phyloP scores from a whole-genome alignment of 805 yeast species.

The Lachancea sp. region DNA sequence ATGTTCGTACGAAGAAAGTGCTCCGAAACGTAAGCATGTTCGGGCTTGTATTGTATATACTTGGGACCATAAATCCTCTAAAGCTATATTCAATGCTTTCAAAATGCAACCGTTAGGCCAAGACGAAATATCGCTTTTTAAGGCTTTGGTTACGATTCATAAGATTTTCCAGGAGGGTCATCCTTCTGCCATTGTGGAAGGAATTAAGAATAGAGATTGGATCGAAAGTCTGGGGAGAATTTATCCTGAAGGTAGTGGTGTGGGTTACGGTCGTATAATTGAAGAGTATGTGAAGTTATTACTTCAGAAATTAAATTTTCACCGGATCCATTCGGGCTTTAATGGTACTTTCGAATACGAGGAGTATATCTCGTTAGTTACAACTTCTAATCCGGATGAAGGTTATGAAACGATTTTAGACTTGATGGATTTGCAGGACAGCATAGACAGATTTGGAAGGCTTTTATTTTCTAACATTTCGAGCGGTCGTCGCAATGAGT shows the following conservation, averaged over 20 bases:
- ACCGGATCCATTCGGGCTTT: constrained; percentile 77
- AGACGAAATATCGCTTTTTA: constrained; percentile 80
- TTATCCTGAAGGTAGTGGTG: constrained; percentile 35
- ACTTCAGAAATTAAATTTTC: constrained; percentile 71
- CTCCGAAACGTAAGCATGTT: constrained; percentile 95
- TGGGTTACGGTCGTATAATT: constrained; percentile 65
- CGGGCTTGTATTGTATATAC: constrained; percentile 92
- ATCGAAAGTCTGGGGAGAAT: constrained; percentile 63
- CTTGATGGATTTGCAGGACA: constrained; percentile 78
- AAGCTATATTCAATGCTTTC: constrained; percentile 78
- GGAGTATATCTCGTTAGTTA: constrained; percentile 81
- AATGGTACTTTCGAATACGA: constrained; percentile 95
- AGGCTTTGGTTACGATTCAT: constrained; percentile 77
- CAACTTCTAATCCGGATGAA: constrained; percentile 90
- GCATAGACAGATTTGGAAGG: constrained; percentile 70
- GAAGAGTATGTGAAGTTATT: constrained; percentile 68
- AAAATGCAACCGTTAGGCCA: constrained; percentile 68
- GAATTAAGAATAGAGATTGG: constrained; percentile 71
- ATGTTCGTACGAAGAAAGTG: constrained; percentile 74
- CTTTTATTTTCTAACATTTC: constrained; percentile 66
- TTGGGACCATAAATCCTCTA: constrained; percentile 87
- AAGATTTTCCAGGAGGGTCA: constrained; percentile 98
- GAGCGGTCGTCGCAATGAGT: constrained; percentile 42
- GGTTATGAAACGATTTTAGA: constrained; percentile 88
- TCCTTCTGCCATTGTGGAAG: constrained; percentile 73